Conservation (phyloP, 2,329 filamentous ascomycete genomes). For the Ceratocystis cacaofunesta region DNA sequence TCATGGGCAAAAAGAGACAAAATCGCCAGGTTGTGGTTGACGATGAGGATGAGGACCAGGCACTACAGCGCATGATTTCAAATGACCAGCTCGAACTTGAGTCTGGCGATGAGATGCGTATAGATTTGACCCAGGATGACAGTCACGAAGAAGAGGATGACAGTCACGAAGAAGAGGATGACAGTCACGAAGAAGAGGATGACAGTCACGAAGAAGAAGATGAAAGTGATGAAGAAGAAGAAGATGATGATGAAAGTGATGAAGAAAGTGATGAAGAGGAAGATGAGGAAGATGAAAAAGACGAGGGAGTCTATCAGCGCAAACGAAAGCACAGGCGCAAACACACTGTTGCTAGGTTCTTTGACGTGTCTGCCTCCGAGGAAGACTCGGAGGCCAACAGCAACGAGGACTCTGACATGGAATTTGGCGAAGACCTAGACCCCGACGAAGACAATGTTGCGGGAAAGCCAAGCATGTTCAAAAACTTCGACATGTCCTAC, state of each 20-base stretch:
- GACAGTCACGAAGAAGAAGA: not conserved
- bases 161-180: not conserved
- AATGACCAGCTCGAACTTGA: not conserved
- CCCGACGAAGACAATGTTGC: not conserved
- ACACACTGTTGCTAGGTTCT: slow-evolving; percentile 5
- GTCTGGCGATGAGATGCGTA: not conserved
- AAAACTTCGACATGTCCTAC: not conserved
- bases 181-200: not conserved
- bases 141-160: not conserved
- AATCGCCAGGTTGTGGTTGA: not conserved
- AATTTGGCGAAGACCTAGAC: not conserved
- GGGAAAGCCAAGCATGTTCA: not conserved
- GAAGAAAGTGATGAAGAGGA: not conserved
- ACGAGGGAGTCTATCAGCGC: not conserved
- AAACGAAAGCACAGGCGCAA: not conserved
- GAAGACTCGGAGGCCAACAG: not conserved
- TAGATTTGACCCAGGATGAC: not conserved
- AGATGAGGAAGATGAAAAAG: not conserved
- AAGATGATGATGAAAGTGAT: not conserved
- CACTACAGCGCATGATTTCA: not conserved
- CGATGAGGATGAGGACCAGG: not conserved
- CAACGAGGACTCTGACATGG: not conserved
- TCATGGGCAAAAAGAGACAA: not conserved
- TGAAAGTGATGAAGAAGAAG: not conserved
- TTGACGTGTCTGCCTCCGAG: slow-evolving; percentile 9